These are phyloP conservation scores for Colletotrichum filicis DNA, from an alignment of 2,329 filamentous ascomycete genomes.

Conservation along the genomic window DNA sequence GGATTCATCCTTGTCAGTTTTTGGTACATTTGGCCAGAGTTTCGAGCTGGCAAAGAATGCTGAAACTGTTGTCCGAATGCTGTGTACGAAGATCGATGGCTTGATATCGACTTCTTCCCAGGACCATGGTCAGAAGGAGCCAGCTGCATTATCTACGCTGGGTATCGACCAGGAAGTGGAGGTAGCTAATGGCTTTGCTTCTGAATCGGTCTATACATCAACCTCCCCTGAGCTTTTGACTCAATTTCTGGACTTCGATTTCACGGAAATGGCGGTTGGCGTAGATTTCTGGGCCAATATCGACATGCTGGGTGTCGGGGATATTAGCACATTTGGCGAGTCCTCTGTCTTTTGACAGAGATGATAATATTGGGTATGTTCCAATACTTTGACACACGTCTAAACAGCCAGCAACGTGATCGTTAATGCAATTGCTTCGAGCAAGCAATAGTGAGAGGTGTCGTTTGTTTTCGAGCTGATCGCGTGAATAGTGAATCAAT, in stretches of 20 bases:
- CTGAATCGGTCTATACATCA: not conserved
- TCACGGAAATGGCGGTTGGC: not conserved
- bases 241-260: not conserved
- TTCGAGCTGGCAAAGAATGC: not conserved
- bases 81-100: not conserved
- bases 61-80: not conserved
- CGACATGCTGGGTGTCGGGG: not conserved
- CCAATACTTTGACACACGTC: no score
- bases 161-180: not conserved
- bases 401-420: no score
- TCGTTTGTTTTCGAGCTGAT: no score
- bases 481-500: no score
- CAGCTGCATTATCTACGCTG: not conserved
- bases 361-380: no score
- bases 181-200: not conserved
- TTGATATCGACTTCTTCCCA: not conserved
- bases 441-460: no score
- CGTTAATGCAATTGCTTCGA: no score
- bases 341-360: no score
- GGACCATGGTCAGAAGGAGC: no score
- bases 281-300: not conserved
- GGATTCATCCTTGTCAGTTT: not conserved
- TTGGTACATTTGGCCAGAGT: not conserved
- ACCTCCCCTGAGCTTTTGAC: not conserved
- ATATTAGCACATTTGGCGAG: not conserved